Conservation (phyloP, 306 rosid species). For the Arachis stenosperma region DNA sequence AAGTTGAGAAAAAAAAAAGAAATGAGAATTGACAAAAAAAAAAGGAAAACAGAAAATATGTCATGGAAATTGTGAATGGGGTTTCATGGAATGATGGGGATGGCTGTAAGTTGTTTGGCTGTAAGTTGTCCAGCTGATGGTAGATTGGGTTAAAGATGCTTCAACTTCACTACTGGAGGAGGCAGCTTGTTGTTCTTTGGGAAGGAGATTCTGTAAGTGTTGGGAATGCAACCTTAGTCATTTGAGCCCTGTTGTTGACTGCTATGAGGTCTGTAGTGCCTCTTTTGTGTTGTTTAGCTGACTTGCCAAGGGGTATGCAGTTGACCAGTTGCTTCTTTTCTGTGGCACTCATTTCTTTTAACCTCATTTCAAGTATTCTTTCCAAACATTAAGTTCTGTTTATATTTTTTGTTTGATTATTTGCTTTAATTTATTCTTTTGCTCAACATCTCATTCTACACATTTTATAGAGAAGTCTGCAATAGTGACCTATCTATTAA, state of each 20-base stretch:
- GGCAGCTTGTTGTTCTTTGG: slow-evolving; percentile 48
- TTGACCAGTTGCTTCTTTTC: slow-evolving; percentile 52
- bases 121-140: slow-evolving; percentile 52
- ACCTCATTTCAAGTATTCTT: slow-evolving; percentile 30
- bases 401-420: slow-evolving; percentile 11
- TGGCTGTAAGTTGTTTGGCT: slow-evolving; percentile 51
- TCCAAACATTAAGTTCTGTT: not conserved
- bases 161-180: slow-evolving; percentile 58
- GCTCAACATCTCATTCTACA: not conserved
- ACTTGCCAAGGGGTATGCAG: slow-evolving; percentile 57
- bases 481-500: slow-evolving; percentile 12
- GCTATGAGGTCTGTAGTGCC: slow-evolving; percentile 63
- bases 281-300: slow-evolving; percentile 51
- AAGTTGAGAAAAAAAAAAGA: slow-evolving; percentile 32
- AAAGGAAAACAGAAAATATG: slow-evolving; percentile 28
- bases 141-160: slow-evolving; percentile 55
- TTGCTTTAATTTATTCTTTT: slow-evolving; percentile 8
- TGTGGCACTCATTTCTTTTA: slow-evolving; percentile 30
- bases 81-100: slow-evolving; percentile 32
- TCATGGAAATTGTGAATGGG: slow-evolving; percentile 47
- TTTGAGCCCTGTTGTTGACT: slow-evolving; percentile 62
- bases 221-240: slow-evolving; percentile 59
- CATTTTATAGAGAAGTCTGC: slow-evolving; percentile 9
- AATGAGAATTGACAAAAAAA: slow-evolving; percentile 28
- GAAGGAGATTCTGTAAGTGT: slow-evolving; percentile 54